A percentile compares a stretch with the other conserved stretches of the same genome.
These are phyloP conservation scores for Phaseolus lunatus DNA, from an alignment of 306 rosid genomes.

Conservation along the genomic window DNA sequence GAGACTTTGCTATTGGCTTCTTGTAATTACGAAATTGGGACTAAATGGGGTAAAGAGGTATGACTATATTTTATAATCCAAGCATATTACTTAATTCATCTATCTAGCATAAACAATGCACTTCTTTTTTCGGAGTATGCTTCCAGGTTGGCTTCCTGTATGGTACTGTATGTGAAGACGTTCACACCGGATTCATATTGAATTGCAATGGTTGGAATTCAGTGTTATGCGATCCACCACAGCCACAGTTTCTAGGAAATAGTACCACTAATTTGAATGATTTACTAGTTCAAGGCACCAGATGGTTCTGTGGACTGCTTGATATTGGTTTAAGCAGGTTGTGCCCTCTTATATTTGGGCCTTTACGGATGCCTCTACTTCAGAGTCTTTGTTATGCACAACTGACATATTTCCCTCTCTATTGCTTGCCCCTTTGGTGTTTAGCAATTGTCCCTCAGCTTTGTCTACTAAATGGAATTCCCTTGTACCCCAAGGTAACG, in stretches of 20 bases:
- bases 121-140: background rate
- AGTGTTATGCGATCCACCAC: constrained; percentile 54
- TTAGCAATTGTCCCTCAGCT: constrained; percentile 66
- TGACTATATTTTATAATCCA: constrained; percentile 3
- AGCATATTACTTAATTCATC: background rate
- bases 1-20: constrained; percentile 59
- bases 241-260: constrained; percentile 69
- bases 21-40: constrained; percentile 57
- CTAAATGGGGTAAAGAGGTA: constrained; percentile 73
- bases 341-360: constrained; percentile 65
- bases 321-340: constrained; percentile 60
- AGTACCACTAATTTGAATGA: constrained; percentile 60
- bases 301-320: constrained; percentile 66
- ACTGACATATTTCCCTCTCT: constrained; percentile 48
- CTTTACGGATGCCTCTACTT: constrained; percentile 51
- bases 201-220: constrained; percentile 77
- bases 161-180: constrained; percentile 61
- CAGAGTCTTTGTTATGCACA: constrained; percentile 61
- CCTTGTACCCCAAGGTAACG: constrained; percentile 70
- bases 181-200: constrained; percentile 61
- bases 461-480: constrained; percentile 55
- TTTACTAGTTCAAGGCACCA: constrained; percentile 57
- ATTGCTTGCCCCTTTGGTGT: constrained; percentile 63
- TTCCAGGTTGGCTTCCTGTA: constrained; percentile 68
- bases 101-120: background rate